Conservation (phyloP, 371 early-diverging fungal genomes). For the Rhizopus stolonifer region DNA sequence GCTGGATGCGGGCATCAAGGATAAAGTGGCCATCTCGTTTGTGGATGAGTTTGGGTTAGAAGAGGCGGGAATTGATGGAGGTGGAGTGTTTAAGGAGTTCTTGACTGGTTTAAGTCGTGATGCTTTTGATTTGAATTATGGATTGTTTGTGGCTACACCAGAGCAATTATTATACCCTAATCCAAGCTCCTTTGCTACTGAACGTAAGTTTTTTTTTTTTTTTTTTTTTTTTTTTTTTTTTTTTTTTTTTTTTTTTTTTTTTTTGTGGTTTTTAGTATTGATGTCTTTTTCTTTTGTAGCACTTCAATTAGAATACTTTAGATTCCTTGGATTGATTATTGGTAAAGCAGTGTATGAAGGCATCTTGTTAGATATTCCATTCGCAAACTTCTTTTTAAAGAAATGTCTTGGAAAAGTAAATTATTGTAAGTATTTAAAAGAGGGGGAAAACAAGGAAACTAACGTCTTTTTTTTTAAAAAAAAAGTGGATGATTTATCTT, state of each 20-base stretch:
- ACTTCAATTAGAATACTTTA: slow-evolving; percentile 67
- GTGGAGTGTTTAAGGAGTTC: slow-evolving; percentile 82
- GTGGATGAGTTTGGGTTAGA: slow-evolving; percentile 79
- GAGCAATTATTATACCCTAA: slow-evolving; percentile 83
- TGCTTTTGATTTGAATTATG: slow-evolving; percentile 82
- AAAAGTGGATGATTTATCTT: slow-evolving; percentile 82
- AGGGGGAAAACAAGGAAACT: not conserved
- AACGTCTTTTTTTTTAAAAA: no score
- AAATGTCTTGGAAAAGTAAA: slow-evolving; percentile 80
- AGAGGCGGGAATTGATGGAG: slow-evolving; percentile 96
- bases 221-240: no score
- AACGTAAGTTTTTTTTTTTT: no score
- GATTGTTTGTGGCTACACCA: slow-evolving; percentile 74
- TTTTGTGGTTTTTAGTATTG: no score
- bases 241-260: no score
- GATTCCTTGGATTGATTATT: slow-evolving; percentile 89
- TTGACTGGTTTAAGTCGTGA: slow-evolving; percentile 75
- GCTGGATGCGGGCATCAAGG: slow-evolving; percentile 63
- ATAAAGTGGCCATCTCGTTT: slow-evolving; percentile 82
- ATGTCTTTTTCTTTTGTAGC: no score
- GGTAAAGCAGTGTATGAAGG: slow-evolving; percentile 95
- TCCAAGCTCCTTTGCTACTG: slow-evolving; percentile 59
- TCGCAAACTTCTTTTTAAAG: slow-evolving; percentile 90
- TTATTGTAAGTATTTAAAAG: slow-evolving; percentile 50
- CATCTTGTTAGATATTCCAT: slow-evolving; percentile 87